These are phyloP conservation scores for Lepidium aucheri DNA, from an alignment of 345 rosid species.

Conservation along the genomic window DNA sequence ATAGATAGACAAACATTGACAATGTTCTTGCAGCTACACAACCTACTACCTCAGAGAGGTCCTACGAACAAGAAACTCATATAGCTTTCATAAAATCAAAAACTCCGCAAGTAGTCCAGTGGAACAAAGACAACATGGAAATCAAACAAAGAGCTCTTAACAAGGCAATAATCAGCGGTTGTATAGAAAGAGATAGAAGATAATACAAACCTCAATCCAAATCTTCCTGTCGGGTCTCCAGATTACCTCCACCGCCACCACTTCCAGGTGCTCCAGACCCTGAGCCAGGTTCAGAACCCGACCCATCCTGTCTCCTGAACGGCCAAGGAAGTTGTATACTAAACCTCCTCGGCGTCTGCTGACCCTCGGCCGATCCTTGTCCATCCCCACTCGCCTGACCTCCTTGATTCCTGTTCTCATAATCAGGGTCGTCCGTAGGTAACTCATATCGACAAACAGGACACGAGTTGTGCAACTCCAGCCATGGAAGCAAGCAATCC, in stretches of 20 bases:
- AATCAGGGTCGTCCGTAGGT: slow-evolving; percentile 71
- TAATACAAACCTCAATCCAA: slow-evolving; percentile 41
- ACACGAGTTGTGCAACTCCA: slow-evolving; percentile 63
- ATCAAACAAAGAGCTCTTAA: neutral
- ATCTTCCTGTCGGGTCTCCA: slow-evolving; percentile 44
- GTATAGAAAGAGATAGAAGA: neutral
- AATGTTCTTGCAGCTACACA: slow-evolving; percentile 5
- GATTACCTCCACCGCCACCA: slow-evolving; percentile 28
- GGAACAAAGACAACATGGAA: neutral
- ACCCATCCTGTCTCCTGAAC: slow-evolving; percentile 33
- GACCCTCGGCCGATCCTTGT: slow-evolving; percentile 12
- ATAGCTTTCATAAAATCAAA: neutral
- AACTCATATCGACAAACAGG: slow-evolving; percentile 68
- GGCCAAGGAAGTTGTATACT: slow-evolving; percentile 70
- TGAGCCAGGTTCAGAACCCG: slow-evolving; percentile 27
- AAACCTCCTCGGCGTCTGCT: slow-evolving; percentile 46
- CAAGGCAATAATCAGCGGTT: neutral
- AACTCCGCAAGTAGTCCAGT: too few relatives aligned
- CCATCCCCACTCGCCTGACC: slow-evolving; percentile 11
- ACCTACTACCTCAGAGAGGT: neutral
- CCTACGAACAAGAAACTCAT: neutral
- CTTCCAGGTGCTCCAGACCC: slow-evolving; percentile 25
- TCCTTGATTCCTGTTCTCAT: slow-evolving; percentile 38
- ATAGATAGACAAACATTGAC: neutral
- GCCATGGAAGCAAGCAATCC: slow-evolving; percentile 68